These are phyloP conservation scores for Lasiodiplodia hormozganensis DNA, from an alignment of 2,329 filamentous ascomycete species.

Conservation along the genomic window DNA sequence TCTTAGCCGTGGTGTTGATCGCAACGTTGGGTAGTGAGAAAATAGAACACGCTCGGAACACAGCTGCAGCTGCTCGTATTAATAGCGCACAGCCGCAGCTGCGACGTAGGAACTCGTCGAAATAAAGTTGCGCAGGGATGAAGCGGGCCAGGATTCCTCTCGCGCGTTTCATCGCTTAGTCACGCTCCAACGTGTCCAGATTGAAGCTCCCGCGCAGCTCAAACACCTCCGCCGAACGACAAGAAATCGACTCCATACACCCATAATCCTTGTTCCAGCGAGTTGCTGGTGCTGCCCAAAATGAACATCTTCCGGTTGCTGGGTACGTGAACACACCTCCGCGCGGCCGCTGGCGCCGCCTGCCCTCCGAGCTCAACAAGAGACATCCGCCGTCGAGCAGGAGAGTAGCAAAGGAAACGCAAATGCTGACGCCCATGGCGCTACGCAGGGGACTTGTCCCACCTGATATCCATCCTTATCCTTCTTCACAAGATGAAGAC, in stretches of 20 bases:
- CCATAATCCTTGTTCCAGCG: constrained; percentile 27
- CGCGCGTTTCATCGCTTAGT: constrained; percentile 28
- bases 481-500: constrained; percentile 93
- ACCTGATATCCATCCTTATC: constrained; percentile 92
- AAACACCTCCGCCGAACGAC: background rate
- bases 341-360: background rate
- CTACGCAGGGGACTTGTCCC: constrained; percentile 84
- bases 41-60: too few species aligned
- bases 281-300: constrained; percentile 38
- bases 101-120: background rate
- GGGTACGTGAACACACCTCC: constrained; percentile 55
- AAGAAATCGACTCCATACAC: background rate
- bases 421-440: constrained; percentile 4
- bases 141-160: constrained; percentile 10
- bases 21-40: too few species aligned
- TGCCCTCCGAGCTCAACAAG: constrained; percentile 17
- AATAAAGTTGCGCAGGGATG: constrained; percentile 16
- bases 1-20: background rate
- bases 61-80: background rate
- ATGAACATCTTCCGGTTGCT: constrained; percentile 76
- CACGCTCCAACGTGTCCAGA: constrained; percentile 29
- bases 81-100: background rate
- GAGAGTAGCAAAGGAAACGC: background rate
- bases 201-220: constrained; percentile 13
- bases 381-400: background rate